Evolutionary conservation across 139 green algal species (phyloP).

Genomic region (Chlorella ohadii): DNA sequence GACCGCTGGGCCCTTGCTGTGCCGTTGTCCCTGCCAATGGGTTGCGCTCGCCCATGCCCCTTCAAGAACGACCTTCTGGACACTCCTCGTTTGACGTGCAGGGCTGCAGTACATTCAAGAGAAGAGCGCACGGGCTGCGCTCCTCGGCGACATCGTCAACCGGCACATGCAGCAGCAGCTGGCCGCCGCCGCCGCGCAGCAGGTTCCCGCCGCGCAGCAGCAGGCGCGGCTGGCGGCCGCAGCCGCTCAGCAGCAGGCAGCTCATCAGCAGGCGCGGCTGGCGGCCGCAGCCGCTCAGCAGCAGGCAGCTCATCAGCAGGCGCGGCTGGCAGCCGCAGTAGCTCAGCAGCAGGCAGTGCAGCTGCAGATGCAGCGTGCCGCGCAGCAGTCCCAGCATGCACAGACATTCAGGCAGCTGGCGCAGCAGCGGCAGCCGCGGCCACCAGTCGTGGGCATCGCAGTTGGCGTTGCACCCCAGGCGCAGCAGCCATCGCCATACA

Average conservation of each 20-base stretch:
- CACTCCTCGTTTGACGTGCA: not conserved
- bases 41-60: too few species aligned
- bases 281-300: not conserved
- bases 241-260: too few species aligned
- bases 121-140: not conserved
- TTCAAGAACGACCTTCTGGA: too few species aligned
- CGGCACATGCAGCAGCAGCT: not conserved
- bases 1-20: too few species aligned
- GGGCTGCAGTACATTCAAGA: not conserved
- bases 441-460: not conserved
- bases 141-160: not conserved
- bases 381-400: not conserved
- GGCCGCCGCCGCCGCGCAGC: not conserved
- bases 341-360: not conserved
- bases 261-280: not conserved
- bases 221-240: too few species aligned
- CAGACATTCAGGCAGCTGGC: not conserved
- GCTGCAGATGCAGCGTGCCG: not conserved
- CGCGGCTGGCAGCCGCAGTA: too few species aligned
- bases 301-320: not conserved
- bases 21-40: not conserved
- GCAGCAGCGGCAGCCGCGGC: not conserved
- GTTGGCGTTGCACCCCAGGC: too few species aligned
- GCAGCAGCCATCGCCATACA: too few species aligned
- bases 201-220: not conserved